Evolutionary conservation across 192 early-diverging fungal species (phyloP), one percentile per base, ranked within the genome.

Genomic region (Chytriomyces sp.): DNA sequence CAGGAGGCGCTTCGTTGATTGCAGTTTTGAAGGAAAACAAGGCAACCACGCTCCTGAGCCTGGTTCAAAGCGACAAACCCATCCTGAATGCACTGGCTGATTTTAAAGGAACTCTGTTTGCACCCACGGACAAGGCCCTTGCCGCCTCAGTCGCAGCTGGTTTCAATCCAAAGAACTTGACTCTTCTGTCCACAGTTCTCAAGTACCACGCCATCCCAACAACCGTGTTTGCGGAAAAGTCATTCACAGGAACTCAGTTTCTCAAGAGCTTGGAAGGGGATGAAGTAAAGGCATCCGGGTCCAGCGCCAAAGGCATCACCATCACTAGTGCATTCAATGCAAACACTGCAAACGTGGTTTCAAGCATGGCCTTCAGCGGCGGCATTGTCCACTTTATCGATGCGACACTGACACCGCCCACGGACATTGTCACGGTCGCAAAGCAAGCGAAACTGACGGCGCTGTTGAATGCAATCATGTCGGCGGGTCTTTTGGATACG

Each of bases 311-410:
- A 57, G 24, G 44, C 43, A 65, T 79, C 13, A 26, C 78, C n/a
- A 13, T 79, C 63, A 11, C 24, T 13, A 45, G 45, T 1, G 71
- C 61, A 7, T 57, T 57, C 2, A 3, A 3, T 3, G 53, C 53
- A 57, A 11, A 11, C 20, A 11, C 53, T 18, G 53, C 53, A 57
- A 82, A 67, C 11, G 83, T 85, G 16, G 59, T 80, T n/a, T 46
- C 61, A 20, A 78, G 80, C 16, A 50, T 76, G 53, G 66, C 77
- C 23, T 64, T 80, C 79, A 79, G 76, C 70, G 78, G 76, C 9
- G 76, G 76, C 18, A 45, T 50, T 60, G 57, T 87, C 23, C 82
- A 85, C 77, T 57, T 83, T 57, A 77, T 87, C 44, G 81, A 87
- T 72, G 20, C 53, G 2, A 79, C 83, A 45, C 74, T 87, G 24